phyloP scores from a whole-genome alignment of 208 protist genomes.

The Wallacemonas sp. region DNA sequence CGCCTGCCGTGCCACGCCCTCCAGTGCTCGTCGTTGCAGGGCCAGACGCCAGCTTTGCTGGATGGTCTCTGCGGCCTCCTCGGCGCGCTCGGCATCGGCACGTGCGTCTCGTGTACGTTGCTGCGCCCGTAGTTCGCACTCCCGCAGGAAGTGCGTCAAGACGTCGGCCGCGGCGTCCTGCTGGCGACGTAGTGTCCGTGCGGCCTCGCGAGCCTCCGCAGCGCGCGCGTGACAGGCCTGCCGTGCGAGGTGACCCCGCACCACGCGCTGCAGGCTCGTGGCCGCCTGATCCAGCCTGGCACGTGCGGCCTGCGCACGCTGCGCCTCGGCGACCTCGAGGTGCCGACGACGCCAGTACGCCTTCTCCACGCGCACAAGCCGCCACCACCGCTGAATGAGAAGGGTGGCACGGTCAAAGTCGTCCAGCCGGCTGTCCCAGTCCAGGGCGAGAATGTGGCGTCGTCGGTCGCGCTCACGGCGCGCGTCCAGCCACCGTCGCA shows the following conservation, averaged over 20 bases:
- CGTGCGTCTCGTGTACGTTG: slow-evolving; percentile 23
- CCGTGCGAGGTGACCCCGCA: slow-evolving; percentile 34
- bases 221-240: background rate
- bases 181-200: background rate
- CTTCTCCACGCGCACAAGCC: slow-evolving; percentile 22
- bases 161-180: slow-evolving; percentile 20
- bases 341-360: slow-evolving; percentile 58
- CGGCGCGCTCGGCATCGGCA: background rate
- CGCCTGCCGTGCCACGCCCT: slow-evolving; percentile 28
- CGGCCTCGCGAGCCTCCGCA: slow-evolving; percentile 6
- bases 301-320: slow-evolving; percentile 5
- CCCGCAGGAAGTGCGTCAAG: slow-evolving; percentile 40
- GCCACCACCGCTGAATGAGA: slow-evolving; percentile 71
- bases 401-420: slow-evolving; percentile 28
- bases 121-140: slow-evolving; percentile 36
- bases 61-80: slow-evolving; percentile 43
- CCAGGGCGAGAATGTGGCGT: slow-evolving; percentile 29
- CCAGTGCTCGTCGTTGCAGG: slow-evolving; percentile 32
- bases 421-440: slow-evolving; percentile 31
- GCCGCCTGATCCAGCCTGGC: slow-evolving; percentile 20
- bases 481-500: slow-evolving; percentile 18
- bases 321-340: slow-evolving; percentile 29
- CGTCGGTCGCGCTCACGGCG: slow-evolving; percentile 34
- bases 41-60: slow-evolving; percentile 30
- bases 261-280: slow-evolving; percentile 30